Evolutionary conservation across 257 asterid species (phyloP).

Genomic region (Misopates orontium): DNA sequence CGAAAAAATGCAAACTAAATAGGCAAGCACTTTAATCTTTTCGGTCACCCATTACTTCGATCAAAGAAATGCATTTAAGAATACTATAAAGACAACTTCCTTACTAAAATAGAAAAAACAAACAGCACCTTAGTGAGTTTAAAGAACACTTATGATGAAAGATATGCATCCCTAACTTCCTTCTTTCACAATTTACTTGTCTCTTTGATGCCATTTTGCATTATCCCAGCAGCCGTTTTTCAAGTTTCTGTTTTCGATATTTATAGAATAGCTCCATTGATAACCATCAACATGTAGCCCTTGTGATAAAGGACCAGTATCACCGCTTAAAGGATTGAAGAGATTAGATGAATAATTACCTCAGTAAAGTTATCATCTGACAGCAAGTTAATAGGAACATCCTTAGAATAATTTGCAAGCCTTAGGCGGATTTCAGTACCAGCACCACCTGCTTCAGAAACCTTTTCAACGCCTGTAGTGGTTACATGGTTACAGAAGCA

Average conservation of each 20-base stretch:
- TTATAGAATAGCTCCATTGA: background rate
- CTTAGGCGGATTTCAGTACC: constrained; percentile 45
- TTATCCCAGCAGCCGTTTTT: background rate
- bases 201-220: background rate
- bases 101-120: too few species aligned
- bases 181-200: background rate
- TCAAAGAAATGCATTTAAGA: too few species aligned
- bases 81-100: too few species aligned
- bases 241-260: background rate
- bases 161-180: background rate
- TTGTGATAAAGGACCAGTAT: background rate
- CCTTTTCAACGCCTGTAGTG: constrained; percentile 54
- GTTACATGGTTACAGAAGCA: constrained; percentile 25
- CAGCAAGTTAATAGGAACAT: constrained; percentile 47
- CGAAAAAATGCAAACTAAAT: too few species aligned
- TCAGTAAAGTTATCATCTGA: constrained; percentile 74
- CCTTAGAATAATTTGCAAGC: constrained; percentile 61
- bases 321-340: constrained; percentile 13
- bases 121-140: too few species aligned
- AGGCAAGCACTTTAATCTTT: too few species aligned
- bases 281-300: constrained; percentile 6
- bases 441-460: constrained; percentile 47
- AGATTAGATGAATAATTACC: constrained; percentile 46
- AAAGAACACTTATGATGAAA: too few species aligned
- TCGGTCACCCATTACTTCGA: too few species aligned